Percentiles rank a stretch among this genome's conserved stretches.
Evolutionary conservation across 345 rosid genomes (phyloP).

Genomic region (Syzygium jambos): DNA sequence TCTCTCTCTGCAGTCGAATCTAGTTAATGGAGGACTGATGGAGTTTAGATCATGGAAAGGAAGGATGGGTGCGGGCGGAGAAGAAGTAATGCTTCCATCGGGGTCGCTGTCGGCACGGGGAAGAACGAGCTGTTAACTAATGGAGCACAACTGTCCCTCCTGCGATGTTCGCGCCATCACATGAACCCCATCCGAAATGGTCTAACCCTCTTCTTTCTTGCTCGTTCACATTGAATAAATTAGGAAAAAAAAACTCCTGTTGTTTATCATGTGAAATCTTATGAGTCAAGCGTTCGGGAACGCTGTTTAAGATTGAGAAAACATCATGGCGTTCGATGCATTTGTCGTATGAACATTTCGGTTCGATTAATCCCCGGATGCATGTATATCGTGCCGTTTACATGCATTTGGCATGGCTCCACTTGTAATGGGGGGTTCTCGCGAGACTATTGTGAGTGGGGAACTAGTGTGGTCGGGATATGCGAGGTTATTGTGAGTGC

Average conservation of each 20-base stretch:
- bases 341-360: not conserved
- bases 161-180: not conserved
- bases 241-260: no score
- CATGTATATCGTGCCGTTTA: not conserved
- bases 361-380: fast-evolving
- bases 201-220: not conserved
- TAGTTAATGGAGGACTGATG: not conserved
- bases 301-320: not conserved
- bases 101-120: not conserved
- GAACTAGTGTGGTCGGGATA: not conserved
- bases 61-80: not conserved
- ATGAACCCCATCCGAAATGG: not conserved
- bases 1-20: not conserved
- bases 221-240: not conserved
- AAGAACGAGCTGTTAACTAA: not conserved
- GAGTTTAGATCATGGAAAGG: not conserved
- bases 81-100: not conserved
- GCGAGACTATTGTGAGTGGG: not conserved
- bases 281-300: not conserved
- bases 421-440: not conserved
- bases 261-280: fast-evolving
- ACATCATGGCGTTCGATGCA: no score
- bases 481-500: no score
- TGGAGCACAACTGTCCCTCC: not conserved
- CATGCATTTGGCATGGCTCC: not conserved